A percentile compares a stretch with the other conserved stretches of the same genome.
Evolutionary conservation across 441 rosid genomes (phyloP).

Genomic region (Bocquillonia castaneifolia): DNA sequence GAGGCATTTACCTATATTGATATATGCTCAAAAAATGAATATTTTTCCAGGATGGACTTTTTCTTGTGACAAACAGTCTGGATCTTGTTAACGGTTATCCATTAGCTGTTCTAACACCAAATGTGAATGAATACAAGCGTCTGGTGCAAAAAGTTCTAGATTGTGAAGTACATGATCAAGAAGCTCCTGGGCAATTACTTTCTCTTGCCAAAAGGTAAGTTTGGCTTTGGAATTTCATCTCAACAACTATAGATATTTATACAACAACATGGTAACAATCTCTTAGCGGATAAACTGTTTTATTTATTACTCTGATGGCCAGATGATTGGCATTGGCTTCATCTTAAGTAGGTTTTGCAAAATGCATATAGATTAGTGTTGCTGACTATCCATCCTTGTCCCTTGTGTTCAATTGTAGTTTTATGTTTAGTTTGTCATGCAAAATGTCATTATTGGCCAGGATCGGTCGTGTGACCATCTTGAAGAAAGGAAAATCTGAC

Average conservation of each 20-base stretch:
- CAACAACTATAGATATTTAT: too few relatives aligned
- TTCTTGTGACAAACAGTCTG: constrained; percentile 62
- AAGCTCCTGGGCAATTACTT: constrained; percentile 52
- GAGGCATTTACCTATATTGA: background rate
- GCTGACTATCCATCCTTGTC: background rate
- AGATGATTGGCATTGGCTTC: background rate
- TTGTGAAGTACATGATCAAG: constrained; percentile 59
- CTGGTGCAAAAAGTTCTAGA: constrained; percentile 65
- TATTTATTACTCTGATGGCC: background rate
- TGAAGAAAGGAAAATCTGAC: constrained; percentile 79
- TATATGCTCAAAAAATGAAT: constrained; percentile 11
- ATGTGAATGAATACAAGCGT: constrained; percentile 87
- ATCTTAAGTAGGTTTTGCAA: too few relatives aligned
- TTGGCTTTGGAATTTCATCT: constrained; percentile 6
- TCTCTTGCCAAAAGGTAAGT: constrained; percentile 67
- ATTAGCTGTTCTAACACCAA: constrained; percentile 80
- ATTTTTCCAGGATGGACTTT: constrained; percentile 72
- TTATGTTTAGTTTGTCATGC: constrained; percentile 17
- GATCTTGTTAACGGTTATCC: constrained; percentile 72
- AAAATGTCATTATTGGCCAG: constrained; percentile 34
- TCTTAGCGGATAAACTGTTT: background rate
- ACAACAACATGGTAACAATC: background rate
- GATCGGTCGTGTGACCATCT: constrained; percentile 78
- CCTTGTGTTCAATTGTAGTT: background rate
- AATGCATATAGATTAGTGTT: too few relatives aligned